phyloP scores from a whole-genome alignment of 2,329 filamentous ascomycete genomes.

The Lecanoromycetidae sp. region DNA sequence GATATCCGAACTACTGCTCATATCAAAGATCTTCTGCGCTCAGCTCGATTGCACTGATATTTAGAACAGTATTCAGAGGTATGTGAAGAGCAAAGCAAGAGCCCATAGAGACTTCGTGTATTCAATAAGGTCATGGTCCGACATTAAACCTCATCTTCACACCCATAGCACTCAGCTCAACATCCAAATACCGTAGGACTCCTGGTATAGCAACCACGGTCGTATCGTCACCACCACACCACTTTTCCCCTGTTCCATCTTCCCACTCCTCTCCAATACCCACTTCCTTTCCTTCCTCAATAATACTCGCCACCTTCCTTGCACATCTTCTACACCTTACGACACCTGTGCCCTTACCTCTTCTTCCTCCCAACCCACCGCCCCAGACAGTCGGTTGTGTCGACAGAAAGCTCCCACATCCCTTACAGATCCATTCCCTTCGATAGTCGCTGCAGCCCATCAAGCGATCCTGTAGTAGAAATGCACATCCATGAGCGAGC shows the following conservation, averaged over 20 bases:
- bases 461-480: slow-evolving; percentile 84
- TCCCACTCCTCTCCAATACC: slow-evolving; percentile 66
- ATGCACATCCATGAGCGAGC: slow-evolving; percentile 88
- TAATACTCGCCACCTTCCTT: slow-evolving; percentile 38
- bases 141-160: slow-evolving; percentile 89
- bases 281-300: slow-evolving; percentile 55
- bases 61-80: too few species aligned
- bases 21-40: too few species aligned
- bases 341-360: slow-evolving; percentile 36
- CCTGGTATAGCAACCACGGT: slow-evolving; percentile 86
- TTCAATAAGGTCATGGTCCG: slow-evolving; percentile 31
- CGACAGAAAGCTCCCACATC: slow-evolving; percentile 81
- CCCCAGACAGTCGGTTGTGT: slow-evolving; percentile 60
- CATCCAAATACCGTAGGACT: slow-evolving; percentile 84
- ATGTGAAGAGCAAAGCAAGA: too few species aligned
- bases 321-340: slow-evolving; percentile 75
- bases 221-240: slow-evolving; percentile 79
- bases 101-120: too few species aligned
- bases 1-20: too few species aligned
- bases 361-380: slow-evolving; percentile 13
- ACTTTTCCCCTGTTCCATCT: slow-evolving; percentile 73
- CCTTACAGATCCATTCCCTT: slow-evolving; percentile 76
- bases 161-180: slow-evolving; percentile 92
- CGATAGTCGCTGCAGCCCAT: slow-evolving; percentile 96
- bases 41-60: too few species aligned